Percentiles rank a stretch among this genome's conserved stretches.
Evolutionary conservation across 495 filamentous ascomycete genomes (phyloP).

Genomic region (Penicillium soppii): DNA sequence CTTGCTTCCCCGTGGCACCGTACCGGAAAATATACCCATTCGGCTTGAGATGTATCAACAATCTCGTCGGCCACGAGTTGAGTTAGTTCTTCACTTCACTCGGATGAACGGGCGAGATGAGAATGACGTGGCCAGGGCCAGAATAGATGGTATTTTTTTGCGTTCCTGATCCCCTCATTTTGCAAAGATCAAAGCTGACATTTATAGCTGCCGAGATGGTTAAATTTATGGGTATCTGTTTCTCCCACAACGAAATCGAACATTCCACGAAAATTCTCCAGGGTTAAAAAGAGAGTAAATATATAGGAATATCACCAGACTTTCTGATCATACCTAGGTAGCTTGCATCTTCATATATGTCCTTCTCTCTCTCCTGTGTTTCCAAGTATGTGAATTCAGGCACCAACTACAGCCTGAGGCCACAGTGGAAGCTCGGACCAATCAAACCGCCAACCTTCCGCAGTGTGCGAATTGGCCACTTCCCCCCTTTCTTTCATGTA

Average conservation of each 20-base stretch:
- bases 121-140: not conserved
- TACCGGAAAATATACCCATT: conserved; percentile 36
- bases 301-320: too few species aligned
- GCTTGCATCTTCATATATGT: too few species aligned
- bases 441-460: conserved; percentile 11
- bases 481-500: too few species aligned
- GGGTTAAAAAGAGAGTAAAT: not conserved
- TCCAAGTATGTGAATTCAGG: too few species aligned
- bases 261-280: conserved; percentile 6
- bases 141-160: conserved; percentile 11
- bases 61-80: conserved; percentile 32
- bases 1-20: conserved; percentile 47
- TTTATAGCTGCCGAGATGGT: conserved; percentile 15
- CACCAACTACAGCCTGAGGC: not conserved
- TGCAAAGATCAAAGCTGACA: too few species aligned
- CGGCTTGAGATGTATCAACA: conserved; percentile 55
- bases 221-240: conserved; percentile 13
- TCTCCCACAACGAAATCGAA: conserved; percentile 16
- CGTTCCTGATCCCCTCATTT: too few species aligned
- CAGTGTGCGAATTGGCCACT: conserved; percentile 18
- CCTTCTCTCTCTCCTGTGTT: too few species aligned
- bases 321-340: too few species aligned
- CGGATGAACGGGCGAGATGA: conserved; percentile 13
- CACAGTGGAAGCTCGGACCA: not conserved
- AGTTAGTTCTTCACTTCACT: conserved; percentile 16